A percentile compares a stretch with the other conserved stretches of the same genome.
These are phyloP conservation scores for Capsicum rhomboideum DNA, from an alignment of 257 asterid genomes.

Conservation along the genomic window DNA sequence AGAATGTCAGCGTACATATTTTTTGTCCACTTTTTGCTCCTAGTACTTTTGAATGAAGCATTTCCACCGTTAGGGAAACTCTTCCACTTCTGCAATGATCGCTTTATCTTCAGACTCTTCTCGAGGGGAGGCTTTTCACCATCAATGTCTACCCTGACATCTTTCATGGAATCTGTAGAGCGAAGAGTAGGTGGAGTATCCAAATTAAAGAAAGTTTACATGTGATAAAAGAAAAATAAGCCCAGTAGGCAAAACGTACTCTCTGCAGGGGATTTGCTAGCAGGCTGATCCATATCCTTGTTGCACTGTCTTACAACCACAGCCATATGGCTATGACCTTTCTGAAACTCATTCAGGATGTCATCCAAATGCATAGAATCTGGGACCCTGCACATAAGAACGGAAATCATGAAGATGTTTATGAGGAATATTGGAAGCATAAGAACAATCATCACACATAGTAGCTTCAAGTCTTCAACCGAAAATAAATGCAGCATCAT, in stretches of 20 bases:
- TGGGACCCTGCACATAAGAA: constrained; percentile 40
- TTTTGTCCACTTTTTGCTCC: constrained; percentile 80
- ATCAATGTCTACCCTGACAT: constrained; percentile 62
- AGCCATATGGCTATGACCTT: constrained; percentile 98
- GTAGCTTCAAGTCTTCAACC: not conserved
- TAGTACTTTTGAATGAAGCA: constrained; percentile 38
- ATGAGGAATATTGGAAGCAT: not conserved
- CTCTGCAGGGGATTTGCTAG: constrained; percentile 17
- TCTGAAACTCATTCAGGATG: constrained; percentile 92
- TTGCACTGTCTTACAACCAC: constrained; percentile 59
- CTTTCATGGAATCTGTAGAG: constrained; percentile 35
- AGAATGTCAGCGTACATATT: constrained; percentile 84
- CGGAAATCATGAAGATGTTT: not conserved
- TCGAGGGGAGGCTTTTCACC: constrained; percentile 39
- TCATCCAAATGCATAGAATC: constrained; percentile 85
- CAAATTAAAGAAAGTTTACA: not conserved
- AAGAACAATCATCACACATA: not conserved
- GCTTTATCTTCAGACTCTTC: constrained; percentile 35
- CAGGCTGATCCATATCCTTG: constrained; percentile 26
- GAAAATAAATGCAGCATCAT: not conserved
- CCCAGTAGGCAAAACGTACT: constrained; percentile 17
- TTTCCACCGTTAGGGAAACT: constrained; percentile 61
- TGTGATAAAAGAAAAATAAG: not conserved
- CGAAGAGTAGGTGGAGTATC: not conserved
- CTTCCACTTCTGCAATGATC: constrained; percentile 66